These are phyloP conservation scores for Globisporangium yorkense DNA, from an alignment of 352 stramenopile genomes.

Conservation along the genomic window DNA sequence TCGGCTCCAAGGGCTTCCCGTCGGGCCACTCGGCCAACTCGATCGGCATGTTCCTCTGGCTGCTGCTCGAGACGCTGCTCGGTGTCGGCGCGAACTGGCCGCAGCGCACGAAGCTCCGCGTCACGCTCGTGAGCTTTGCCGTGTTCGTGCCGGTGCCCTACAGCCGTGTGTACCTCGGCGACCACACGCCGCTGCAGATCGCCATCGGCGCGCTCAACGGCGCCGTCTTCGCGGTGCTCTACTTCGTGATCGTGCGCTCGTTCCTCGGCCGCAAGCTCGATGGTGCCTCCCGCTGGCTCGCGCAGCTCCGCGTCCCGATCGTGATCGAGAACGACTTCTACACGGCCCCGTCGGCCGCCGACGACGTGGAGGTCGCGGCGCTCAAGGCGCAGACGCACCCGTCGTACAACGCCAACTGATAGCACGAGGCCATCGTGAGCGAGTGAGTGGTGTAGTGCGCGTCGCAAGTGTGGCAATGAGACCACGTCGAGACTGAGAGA, in stretches of 20 bases:
- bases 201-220: conserved; percentile 31
- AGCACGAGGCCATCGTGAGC: neutral
- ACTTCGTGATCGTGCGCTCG: conserved; percentile 42
- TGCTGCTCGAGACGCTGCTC: conserved; percentile 36
- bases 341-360: neutral
- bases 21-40: conserved; percentile 49
- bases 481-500: neutral
- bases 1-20: conserved; percentile 41
- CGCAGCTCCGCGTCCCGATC: neutral
- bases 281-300: conserved; percentile 5
- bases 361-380: conserved; percentile 4
- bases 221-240: conserved; percentile 29
- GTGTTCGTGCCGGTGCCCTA: conserved; percentile 49
- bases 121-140: conserved; percentile 11
- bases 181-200: conserved; percentile 50
- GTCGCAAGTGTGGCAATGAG: too few species aligned
- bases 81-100: conserved; percentile 25
- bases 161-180: conserved; percentile 52
- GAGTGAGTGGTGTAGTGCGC: neutral
- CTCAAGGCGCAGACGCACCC: conserved; percentile 1
- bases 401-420: conserved; percentile 1
- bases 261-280: conserved; percentile 18
- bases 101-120: conserved; percentile 9
- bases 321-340: conserved; percentile 14
- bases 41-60: conserved; percentile 42